Conservation (phyloP, 306 rosid genomes). For the Macrotyloma uniflorum region DNA sequence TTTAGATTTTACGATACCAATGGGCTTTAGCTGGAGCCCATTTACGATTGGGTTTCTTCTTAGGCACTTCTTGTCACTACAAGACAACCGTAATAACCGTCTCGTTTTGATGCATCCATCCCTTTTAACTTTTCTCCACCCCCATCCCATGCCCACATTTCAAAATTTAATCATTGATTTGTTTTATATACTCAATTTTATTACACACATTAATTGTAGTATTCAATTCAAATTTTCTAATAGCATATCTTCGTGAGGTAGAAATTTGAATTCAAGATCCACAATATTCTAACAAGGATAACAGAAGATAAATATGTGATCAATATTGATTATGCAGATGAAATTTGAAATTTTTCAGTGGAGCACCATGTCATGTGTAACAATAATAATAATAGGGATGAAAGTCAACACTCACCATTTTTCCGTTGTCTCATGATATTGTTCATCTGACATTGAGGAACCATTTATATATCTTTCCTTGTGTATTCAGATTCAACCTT, state of each 20-base stretch:
- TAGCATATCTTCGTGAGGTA: neutral
- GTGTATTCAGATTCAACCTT: conserved; percentile 11
- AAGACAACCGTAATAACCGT: conserved; percentile 35
- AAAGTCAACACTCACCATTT: conserved; percentile 48
- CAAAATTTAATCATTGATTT: conserved; percentile 18
- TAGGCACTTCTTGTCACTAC: neutral
- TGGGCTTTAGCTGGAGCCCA: conserved; percentile 36
- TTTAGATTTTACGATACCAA: conserved; percentile 18
- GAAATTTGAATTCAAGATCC: neutral
- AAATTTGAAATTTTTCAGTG: neutral
- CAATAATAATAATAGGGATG: neutral
- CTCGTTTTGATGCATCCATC: conserved; percentile 20
- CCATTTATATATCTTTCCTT: neutral
- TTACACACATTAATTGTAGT: neutral
- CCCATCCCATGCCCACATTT: neutral
- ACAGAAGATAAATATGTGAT: neutral
- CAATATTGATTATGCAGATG: neutral
- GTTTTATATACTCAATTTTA: neutral
- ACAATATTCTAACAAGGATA: too few relatives aligned
- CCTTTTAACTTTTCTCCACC: neutral
- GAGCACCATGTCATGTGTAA: conserved; percentile 11
- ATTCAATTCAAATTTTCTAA: conserved; percentile 12
- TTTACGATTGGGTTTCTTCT: conserved; percentile 16
- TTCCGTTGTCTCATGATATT: conserved; percentile 28
- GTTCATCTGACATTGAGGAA: conserved; percentile 13